These are phyloP conservation scores for Friedmanniomyces simplex DNA, from an alignment of 495 filamentous ascomycete genomes.

Conservation along the genomic window DNA sequence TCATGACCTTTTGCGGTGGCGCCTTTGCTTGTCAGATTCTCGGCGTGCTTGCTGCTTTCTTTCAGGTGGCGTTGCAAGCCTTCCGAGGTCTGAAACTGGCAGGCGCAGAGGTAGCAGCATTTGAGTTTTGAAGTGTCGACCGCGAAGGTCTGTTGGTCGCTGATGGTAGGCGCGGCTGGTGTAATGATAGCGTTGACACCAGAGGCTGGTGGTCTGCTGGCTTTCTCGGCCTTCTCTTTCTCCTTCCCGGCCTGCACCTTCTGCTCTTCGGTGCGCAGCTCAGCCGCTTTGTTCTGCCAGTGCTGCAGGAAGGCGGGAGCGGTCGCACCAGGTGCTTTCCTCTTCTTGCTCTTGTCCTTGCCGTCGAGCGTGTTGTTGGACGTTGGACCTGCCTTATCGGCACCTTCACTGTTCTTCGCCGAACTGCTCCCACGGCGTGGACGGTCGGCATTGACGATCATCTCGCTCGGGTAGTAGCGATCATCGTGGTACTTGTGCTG, in stretches of 20 bases:
- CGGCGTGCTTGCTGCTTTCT: constrained; percentile 60
- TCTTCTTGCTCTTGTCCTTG: constrained; percentile 57
- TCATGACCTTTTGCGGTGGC: constrained; percentile 48
- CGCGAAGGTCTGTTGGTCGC: constrained; percentile 7
- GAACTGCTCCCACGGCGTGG: not conserved
- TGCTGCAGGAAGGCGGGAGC: constrained; percentile 64
- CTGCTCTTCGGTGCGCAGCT: constrained; percentile 48
- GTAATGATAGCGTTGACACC: constrained; percentile 5
- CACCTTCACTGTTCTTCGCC: not conserved
- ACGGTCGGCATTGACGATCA: not conserved
- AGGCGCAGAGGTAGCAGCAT: constrained; percentile 68
- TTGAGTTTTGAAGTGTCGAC: constrained; percentile 41
- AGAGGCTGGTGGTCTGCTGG: not conserved
- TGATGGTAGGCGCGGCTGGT: not conserved
- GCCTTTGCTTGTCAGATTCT: constrained; percentile 49
- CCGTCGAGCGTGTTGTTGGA: constrained; percentile 32
- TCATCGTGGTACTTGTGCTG: constrained; percentile 9
- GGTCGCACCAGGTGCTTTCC: constrained; percentile 47
- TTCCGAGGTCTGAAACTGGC: constrained; percentile 57
- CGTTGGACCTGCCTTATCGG: not conserved
- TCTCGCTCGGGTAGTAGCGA: constrained; percentile 4
- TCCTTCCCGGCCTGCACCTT: constrained; percentile 22
- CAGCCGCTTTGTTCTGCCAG: constrained; percentile 79
- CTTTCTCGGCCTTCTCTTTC: constrained; percentile 31
- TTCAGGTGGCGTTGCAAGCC: constrained; percentile 70